These are phyloP conservation scores for Fusarium brachygibbosum DNA, from an alignment of 2,329 filamentous ascomycete species.

Conservation along the genomic window DNA sequence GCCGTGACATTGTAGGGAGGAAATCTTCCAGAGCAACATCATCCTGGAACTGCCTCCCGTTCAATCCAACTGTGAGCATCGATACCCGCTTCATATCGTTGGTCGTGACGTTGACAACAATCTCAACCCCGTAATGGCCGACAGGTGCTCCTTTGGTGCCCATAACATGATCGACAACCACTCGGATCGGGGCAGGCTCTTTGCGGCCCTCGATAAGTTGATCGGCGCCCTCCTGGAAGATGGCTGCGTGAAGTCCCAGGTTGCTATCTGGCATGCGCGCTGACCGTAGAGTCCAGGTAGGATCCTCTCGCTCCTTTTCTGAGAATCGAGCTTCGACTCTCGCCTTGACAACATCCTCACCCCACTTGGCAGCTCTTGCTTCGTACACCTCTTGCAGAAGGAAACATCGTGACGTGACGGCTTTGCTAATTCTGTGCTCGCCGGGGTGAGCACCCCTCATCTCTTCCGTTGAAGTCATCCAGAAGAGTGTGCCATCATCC, in stretches of 20 bases:
- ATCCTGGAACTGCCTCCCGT: constrained; percentile 80
- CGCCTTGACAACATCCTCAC: constrained; percentile 89
- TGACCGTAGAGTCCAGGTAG: constrained; percentile 83
- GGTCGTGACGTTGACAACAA: constrained; percentile 73
- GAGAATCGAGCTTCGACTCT: constrained; percentile 87
- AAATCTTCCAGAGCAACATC: constrained; percentile 80
- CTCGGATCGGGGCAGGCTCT: constrained; percentile 76
- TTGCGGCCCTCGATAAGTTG: constrained; percentile 73
- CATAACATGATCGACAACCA: constrained; percentile 79
- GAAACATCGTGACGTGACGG: constrained; percentile 75
- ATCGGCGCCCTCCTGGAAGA: constrained; percentile 78
- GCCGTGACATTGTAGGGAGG: constrained; percentile 78
- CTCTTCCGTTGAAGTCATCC: constrained; percentile 75
- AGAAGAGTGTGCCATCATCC: constrained; percentile 72
- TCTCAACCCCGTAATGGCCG: constrained; percentile 77
- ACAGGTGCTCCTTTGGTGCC: constrained; percentile 75
- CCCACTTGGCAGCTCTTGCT: constrained; percentile 79
- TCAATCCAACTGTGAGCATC: constrained; percentile 71
- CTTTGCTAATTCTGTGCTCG: constrained; percentile 58
- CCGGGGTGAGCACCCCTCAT: constrained; percentile 68
- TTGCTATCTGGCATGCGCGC: constrained; percentile 72
- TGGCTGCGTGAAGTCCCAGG: constrained; percentile 72
- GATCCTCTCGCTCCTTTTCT: constrained; percentile 84
- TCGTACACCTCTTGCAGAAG: constrained; percentile 82
- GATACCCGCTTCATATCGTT: constrained; percentile 65